These are phyloP conservation scores for Porphyrellus cyaneotinctus DNA, from an alignment of 768 basidiomycete species.

Conservation along the genomic window DNA sequence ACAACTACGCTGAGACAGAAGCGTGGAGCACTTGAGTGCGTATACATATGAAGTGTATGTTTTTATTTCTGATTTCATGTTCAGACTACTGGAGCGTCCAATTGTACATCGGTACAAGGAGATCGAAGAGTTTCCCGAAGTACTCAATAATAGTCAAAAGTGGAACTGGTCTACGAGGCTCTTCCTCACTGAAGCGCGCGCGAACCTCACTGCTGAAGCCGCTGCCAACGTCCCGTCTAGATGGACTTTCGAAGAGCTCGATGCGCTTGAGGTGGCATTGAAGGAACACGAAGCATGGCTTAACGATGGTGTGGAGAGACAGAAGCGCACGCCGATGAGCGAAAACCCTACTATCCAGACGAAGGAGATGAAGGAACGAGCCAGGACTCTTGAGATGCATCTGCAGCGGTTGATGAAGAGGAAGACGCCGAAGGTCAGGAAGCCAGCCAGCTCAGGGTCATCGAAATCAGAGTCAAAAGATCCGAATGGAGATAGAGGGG, in stretches of 20 bases:
- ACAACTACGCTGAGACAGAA: constrained; percentile 72
- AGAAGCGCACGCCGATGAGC: constrained; percentile 66
- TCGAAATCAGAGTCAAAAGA: constrained; percentile 18
- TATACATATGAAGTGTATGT: neutral
- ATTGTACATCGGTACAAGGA: constrained; percentile 88
- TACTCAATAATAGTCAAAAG: constrained; percentile 78
- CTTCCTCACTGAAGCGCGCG: constrained; percentile 80
- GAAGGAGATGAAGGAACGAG: constrained; percentile 79
- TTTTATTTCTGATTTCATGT: constrained; percentile 4
- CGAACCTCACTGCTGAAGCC: constrained; percentile 67
- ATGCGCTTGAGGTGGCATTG: constrained; percentile 68
- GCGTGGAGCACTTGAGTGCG: constrained; percentile 81
- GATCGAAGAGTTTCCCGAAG: constrained; percentile 78
- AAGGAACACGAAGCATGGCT: constrained; percentile 85
- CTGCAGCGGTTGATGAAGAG: constrained; percentile 64
- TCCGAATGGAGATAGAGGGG: constrained; percentile 14
- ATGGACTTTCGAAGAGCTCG: constrained; percentile 86
- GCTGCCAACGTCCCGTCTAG: constrained; percentile 62
- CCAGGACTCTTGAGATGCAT: constrained; percentile 74
- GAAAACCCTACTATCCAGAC: constrained; percentile 86
- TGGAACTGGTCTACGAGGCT: constrained; percentile 83
- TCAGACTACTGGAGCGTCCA: constrained; percentile 71
- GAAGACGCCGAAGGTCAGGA: constrained; percentile 63
- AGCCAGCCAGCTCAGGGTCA: constrained; percentile 30
- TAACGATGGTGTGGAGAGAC: constrained; percentile 73